Evolutionary conservation across 495 filamentous ascomycete species (phyloP).

Genomic region (Trichoderma parareesei): DNA sequence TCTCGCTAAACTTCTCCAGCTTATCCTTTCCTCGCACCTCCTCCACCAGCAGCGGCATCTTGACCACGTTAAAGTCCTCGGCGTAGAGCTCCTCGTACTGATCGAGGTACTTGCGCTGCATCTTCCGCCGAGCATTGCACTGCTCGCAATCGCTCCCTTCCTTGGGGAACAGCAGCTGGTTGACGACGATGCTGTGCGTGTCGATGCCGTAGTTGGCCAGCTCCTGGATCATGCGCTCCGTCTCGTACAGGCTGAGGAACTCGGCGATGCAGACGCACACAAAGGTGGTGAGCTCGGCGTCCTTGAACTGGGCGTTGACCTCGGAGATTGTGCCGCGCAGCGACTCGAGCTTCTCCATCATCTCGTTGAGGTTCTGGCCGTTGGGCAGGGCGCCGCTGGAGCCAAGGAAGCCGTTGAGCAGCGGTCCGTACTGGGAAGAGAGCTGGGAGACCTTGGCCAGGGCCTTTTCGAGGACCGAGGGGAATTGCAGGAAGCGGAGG

Average conservation of each 20-base stretch:
- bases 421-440: conserved; percentile 86
- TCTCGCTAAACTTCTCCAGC: conserved; percentile 86
- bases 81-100: conserved; percentile 99
- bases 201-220: conserved; percentile 89
- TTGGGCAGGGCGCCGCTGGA: conserved; percentile 73
- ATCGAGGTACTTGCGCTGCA: conserved; percentile 99
- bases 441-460: conserved; percentile 93
- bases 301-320: conserved; percentile 97
- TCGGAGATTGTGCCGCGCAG: conserved; percentile 88
- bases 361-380: conserved; percentile 80
- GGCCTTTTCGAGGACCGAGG: conserved; percentile 95
- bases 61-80: conserved; percentile 91
- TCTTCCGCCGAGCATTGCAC: conserved; percentile 88
- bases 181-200: conserved; percentile 95
- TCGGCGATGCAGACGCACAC: conserved; percentile 98
- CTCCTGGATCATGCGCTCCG: conserved; percentile 99
- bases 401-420: conserved; percentile 88
- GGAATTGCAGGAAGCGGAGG: conserved; percentile 97
- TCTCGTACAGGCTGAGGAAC: conserved; percentile 96
- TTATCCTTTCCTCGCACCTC: conserved; percentile 94
- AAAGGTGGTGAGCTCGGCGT: conserved; percentile 91
- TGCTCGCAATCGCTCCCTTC: conserved; percentile 82
- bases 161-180: conserved; percentile 92
- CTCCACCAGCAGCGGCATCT: conserved; percentile 91
- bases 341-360: conserved; percentile 88